Evolutionary conservation across 805 yeast species (phyloP).

Genomic region (Saturnispora dispora): DNA sequence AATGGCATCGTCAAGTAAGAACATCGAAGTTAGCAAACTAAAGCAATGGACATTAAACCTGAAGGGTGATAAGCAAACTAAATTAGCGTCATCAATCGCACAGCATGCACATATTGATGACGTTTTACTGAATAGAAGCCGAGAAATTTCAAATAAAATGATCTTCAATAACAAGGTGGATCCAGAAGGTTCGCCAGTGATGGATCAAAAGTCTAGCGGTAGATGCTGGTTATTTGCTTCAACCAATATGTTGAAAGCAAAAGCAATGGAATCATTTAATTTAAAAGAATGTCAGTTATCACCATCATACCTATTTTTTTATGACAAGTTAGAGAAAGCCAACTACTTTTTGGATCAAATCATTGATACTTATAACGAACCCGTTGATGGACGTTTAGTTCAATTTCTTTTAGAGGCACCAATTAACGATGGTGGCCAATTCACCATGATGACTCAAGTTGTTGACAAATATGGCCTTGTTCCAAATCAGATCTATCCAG

Average conservation of each 20-base stretch:
- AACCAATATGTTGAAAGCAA: slow-evolving; percentile 59
- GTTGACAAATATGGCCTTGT: slow-evolving; percentile 75
- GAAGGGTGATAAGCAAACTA: slow-evolving; percentile 21
- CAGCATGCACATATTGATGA: slow-evolving; percentile 31
- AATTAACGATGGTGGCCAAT: slow-evolving; percentile 80
- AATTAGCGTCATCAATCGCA: slow-evolving; percentile 26
- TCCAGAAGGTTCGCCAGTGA: slow-evolving; percentile 53
- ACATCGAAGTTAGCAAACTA: slow-evolving; percentile 10
- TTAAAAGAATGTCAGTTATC: slow-evolving; percentile 65
- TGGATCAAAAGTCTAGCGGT: slow-evolving; percentile 69
- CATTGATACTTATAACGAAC: slow-evolving; percentile 56
- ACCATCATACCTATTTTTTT: slow-evolving; percentile 72
- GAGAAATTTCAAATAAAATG: slow-evolving; percentile 25
- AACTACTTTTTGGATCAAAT: slow-evolving; percentile 74
- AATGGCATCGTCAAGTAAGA: neutral
- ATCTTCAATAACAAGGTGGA: slow-evolving; percentile 36
- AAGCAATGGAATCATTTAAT: slow-evolving; percentile 52
- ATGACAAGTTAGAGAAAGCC: slow-evolving; percentile 79
- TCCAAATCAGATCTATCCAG: slow-evolving; percentile 68
- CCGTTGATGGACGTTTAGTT: slow-evolving; percentile 60
- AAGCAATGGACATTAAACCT: slow-evolving; percentile 23
- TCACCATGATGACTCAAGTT: slow-evolving; percentile 71
- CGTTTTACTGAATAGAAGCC: slow-evolving; percentile 30
- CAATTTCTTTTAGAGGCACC: slow-evolving; percentile 60
- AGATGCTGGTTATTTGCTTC: slow-evolving; percentile 89